A percentile compares a stretch with the other conserved stretches of the same genome.
These are phyloP conservation scores for Camillea tinctor DNA, from an alignment of 2,329 filamentous ascomycete species.

Conservation along the genomic window DNA sequence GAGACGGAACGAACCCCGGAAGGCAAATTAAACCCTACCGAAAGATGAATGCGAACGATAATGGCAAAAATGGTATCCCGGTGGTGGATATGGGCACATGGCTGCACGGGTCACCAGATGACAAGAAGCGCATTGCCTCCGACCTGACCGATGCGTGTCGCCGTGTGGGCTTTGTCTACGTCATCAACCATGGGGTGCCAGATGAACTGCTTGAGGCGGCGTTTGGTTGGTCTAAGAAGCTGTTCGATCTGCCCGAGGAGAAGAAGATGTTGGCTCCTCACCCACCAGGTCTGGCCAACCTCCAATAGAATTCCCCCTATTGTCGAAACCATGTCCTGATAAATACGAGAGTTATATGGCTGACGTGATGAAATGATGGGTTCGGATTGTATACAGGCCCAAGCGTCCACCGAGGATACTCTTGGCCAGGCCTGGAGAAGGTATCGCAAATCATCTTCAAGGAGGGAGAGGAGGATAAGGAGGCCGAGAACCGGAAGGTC, in stretches of 20 bases:
- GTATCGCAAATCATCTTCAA: slow-evolving; percentile 44
- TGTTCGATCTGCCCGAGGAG: slow-evolving; percentile 34
- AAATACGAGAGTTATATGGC: background rate
- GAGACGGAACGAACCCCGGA: too few species aligned
- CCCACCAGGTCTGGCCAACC: slow-evolving; percentile 26
- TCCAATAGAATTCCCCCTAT: background rate
- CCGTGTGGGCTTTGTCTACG: slow-evolving; percentile 33
- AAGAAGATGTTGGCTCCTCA: slow-evolving; percentile 38
- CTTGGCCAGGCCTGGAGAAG: slow-evolving; percentile 53
- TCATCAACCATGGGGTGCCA: slow-evolving; percentile 33
- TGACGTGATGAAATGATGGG: background rate
- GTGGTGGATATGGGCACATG: slow-evolving; percentile 27
- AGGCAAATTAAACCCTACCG: background rate
- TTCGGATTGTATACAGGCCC: slow-evolving; percentile 33
- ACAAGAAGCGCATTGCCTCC: slow-evolving; percentile 25
- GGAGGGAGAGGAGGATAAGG: slow-evolving; percentile 40
- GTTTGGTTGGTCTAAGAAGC: slow-evolving; percentile 34
- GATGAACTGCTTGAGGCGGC: slow-evolving; percentile 36
- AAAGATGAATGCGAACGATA: slow-evolving; percentile 8
- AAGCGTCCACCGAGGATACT: slow-evolving; percentile 54
- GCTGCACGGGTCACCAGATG: slow-evolving; percentile 17
- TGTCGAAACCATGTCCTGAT: background rate
- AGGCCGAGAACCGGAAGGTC: slow-evolving; percentile 42
- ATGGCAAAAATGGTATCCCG: slow-evolving; percentile 21
- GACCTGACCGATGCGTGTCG: slow-evolving; percentile 32